Conservation (phyloP, 495 filamentous ascomycete species). For the Stereocaulon alpinum region DNA sequence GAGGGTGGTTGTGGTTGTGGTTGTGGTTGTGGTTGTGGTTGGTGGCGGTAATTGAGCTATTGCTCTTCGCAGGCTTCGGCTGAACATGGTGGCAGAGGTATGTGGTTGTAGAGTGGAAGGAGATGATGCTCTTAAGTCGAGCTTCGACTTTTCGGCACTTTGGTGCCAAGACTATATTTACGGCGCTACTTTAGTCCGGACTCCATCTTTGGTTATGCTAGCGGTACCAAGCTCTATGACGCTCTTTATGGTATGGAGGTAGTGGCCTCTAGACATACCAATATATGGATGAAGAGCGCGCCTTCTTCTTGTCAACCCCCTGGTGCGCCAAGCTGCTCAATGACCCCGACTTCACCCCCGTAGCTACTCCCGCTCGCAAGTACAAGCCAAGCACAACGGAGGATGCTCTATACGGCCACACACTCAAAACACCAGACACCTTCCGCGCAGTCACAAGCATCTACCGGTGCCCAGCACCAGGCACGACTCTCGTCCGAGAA, state of each 20-base stretch:
- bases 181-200: background rate
- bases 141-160: background rate
- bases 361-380: slow-evolving; percentile 32
- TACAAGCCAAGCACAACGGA: slow-evolving; percentile 34
- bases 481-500: slow-evolving; percentile 29
- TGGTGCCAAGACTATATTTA: background rate
- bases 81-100: slow-evolving; percentile 4
- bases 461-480: slow-evolving; percentile 28
- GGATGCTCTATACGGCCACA: slow-evolving; percentile 46
- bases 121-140: background rate
- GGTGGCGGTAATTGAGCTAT: background rate
- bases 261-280: background rate
- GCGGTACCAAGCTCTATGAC: too few species aligned
- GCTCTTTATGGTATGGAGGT: background rate
- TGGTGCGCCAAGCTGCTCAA: slow-evolving; percentile 46
- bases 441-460: slow-evolving; percentile 41
- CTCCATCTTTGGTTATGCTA: background rate
- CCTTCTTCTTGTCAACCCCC: slow-evolving; percentile 41
- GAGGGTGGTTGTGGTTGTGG: background rate
- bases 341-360: slow-evolving; percentile 30
- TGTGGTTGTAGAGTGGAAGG: background rate
- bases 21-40: too few species aligned
- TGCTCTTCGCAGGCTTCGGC: background rate
- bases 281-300: background rate
- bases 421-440: slow-evolving; percentile 42